Evolutionary conservation across 2,329 filamentous ascomycete genomes (phyloP).

Genomic region (Diplodia scrobiculata): DNA sequence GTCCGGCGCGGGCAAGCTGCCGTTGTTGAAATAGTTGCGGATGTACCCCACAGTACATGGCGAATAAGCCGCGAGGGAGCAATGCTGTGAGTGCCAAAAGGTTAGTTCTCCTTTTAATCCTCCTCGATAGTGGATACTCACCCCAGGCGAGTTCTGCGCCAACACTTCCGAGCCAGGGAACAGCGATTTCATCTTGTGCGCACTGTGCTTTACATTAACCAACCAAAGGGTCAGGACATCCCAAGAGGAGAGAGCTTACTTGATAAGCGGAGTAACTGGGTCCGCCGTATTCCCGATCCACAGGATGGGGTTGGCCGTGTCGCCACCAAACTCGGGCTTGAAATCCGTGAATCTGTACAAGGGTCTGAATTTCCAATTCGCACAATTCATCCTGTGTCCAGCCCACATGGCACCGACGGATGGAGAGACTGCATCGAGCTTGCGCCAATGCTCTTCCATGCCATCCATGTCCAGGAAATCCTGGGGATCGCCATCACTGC

Average conservation of each 20-base stretch:
- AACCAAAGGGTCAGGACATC: too few species aligned
- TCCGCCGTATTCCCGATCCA: conserved; percentile 61
- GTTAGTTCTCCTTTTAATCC: not conserved
- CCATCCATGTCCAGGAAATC: conserved; percentile 34
- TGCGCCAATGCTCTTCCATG: conserved; percentile 43
- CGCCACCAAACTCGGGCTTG: conserved; percentile 36
- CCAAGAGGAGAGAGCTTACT: conserved; percentile 30
- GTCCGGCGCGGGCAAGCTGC: conserved; percentile 37
- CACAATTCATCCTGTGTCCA: conserved; percentile 43
- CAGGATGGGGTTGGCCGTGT: conserved; percentile 58
- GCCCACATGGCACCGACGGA: conserved; percentile 46
- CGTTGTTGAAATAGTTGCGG: conserved; percentile 47
- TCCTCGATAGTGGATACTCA: not conserved
- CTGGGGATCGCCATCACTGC: conserved; percentile 46
- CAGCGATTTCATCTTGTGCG: conserved; percentile 14
- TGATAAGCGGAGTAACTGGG: conserved; percentile 60
- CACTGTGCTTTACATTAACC: not conserved
- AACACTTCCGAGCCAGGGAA: conserved; percentile 39
- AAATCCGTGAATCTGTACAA: conserved; percentile 38
- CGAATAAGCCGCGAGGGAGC: conserved; percentile 44
- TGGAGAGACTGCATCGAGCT: conserved; percentile 41
- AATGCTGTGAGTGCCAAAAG: conserved; percentile 48
- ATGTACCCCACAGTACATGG: conserved; percentile 42
- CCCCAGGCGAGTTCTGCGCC: conserved; percentile 39
- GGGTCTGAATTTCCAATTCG: conserved; percentile 44